A percentile compares a stretch with the other conserved stretches of the same genome.
Conservation (phyloP, 129 eudicot species). For the Apium graveolens region DNA sequence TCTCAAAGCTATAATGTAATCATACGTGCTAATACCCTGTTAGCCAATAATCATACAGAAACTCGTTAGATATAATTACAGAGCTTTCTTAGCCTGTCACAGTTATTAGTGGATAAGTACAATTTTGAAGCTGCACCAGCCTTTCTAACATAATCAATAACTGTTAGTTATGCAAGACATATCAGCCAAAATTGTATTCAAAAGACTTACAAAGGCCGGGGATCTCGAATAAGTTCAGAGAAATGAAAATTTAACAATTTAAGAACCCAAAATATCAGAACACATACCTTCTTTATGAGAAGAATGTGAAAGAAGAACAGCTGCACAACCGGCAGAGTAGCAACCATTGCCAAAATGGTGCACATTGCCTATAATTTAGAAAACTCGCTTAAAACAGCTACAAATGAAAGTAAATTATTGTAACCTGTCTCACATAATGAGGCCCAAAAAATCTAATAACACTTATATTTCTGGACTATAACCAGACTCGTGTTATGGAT, state of each 20-base stretch:
- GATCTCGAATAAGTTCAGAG: background rate
- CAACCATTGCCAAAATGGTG: slow-evolving; percentile 93
- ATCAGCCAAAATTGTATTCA: background rate
- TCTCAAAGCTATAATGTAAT: slow-evolving; percentile 85
- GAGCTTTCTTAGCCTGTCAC: too few species aligned
- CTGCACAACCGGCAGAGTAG: slow-evolving; percentile 90
- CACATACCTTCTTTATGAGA: slow-evolving; percentile 79
- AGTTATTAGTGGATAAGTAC: background rate
- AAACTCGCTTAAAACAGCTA: background rate
- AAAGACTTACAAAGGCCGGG: background rate
- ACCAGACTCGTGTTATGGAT: background rate
- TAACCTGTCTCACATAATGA: too few species aligned
- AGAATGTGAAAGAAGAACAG: slow-evolving; percentile 99
- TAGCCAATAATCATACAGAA: slow-evolving; percentile 9
- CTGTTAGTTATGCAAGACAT: background rate
- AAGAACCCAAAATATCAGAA: background rate
- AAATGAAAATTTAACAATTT: background rate
- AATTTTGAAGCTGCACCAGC: background rate
- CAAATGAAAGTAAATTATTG: background rate
- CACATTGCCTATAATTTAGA: slow-evolving; percentile 67
- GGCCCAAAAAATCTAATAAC: background rate
- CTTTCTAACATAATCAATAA: background rate
- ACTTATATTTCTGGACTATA: background rate
- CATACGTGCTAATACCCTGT: slow-evolving; percentile 96
- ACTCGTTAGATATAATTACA: background rate